A percentile compares a stretch with the other conserved stretches of the same genome.
These are phyloP conservation scores for Priceomyces carsonii DNA, from an alignment of 805 yeast genomes.

Conservation along the genomic window DNA sequence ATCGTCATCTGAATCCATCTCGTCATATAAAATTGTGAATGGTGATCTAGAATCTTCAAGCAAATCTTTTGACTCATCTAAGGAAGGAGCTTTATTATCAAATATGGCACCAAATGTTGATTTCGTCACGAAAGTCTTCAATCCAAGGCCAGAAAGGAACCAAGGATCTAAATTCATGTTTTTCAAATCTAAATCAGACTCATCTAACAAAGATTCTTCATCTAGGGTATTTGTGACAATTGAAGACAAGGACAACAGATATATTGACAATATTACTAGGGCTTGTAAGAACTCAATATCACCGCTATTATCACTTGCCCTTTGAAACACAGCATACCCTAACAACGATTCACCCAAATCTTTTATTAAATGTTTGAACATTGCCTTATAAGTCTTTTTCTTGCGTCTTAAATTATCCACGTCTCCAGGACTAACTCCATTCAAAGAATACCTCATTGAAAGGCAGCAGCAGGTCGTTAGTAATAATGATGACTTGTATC, in stretches of 20 bases:
- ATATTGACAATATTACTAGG: slow-evolving; percentile 62
- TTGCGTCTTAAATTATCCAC: slow-evolving; percentile 20
- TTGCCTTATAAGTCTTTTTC: slow-evolving; percentile 37
- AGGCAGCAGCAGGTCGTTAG: slow-evolving; percentile 66
- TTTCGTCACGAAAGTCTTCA: slow-evolving; percentile 59
- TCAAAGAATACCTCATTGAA: slow-evolving; percentile 52
- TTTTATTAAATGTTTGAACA: slow-evolving; percentile 47
- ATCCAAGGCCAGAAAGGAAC: slow-evolving; percentile 65
- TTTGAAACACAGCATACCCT: slow-evolving; percentile 25
- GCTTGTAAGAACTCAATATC: slow-evolving; percentile 67
- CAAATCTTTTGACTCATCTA: background rate
- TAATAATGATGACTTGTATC: slow-evolving; percentile 58
- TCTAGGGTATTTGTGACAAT: slow-evolving; percentile 21
- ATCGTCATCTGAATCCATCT: slow-evolving; percentile 41
- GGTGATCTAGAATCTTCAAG: slow-evolving; percentile 15
- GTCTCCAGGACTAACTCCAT: slow-evolving; percentile 26
- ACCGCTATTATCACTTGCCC: slow-evolving; percentile 17
- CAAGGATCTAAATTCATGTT: slow-evolving; percentile 64
- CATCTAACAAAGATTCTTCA: slow-evolving; percentile 10
- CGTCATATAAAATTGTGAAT: slow-evolving; percentile 32
- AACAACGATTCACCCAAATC: slow-evolving; percentile 51
- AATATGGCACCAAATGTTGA: slow-evolving; percentile 46
- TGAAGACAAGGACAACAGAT: slow-evolving; percentile 61
- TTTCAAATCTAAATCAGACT: slow-evolving; percentile 19
- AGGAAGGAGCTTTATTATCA: slow-evolving; percentile 5